Evolutionary conservation across 2,329 filamentous ascomycete species (phyloP), one percentile per base, ranked within the genome.

Genomic region (Penicillium sp.): DNA sequence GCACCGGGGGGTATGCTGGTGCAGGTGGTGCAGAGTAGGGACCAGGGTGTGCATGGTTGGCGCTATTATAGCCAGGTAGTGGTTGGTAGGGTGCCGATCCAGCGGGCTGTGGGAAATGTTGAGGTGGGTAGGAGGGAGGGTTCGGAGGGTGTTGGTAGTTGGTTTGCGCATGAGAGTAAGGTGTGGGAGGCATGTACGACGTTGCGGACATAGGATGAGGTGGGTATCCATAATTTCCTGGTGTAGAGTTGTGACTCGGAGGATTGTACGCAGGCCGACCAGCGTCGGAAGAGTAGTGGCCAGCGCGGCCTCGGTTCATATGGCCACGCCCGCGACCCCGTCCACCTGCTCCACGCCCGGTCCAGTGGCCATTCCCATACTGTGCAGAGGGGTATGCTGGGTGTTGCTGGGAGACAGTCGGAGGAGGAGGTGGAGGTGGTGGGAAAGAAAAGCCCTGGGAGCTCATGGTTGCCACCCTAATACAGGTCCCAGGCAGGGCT

Each of bases 361-460:
- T 62, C 53, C 59, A 60, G 45, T 72, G 65, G 19, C 69, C 66
- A 54, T 72, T 69, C 37, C 48, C 48, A 50, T 42, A 23, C 39
- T 66, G 67, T 14, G 64, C 35, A n/a, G 71, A 51, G 44, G 59
- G 55, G 52, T 65, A 60, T 51, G 62, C 47, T 51, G 66, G 51
- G n/a, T 59, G 55, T 50, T 65, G 67, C 39, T 67, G 67, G 46
- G 60, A 31, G 49, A 50, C 48, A 27, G 65, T 50, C 50, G 64
- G 67, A 29, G 66, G 74, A 37, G 76, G 77, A 23, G 77, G 77
- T 19, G 77, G 77, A 33, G 78, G 78, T 21, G 77, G 77, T 57
- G 78, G 77, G 62, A 79, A 80, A 43, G 77, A 74, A 65, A 80
- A 80, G 26, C 73, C 75, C 67, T 77, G 72, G 51, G 75, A 69